Percentiles rank a stretch among this genome's conserved stretches.
phyloP scores from a whole-genome alignment of 1,139 yeast species.

The Blastobotrys raffinosifermentans region DNA sequence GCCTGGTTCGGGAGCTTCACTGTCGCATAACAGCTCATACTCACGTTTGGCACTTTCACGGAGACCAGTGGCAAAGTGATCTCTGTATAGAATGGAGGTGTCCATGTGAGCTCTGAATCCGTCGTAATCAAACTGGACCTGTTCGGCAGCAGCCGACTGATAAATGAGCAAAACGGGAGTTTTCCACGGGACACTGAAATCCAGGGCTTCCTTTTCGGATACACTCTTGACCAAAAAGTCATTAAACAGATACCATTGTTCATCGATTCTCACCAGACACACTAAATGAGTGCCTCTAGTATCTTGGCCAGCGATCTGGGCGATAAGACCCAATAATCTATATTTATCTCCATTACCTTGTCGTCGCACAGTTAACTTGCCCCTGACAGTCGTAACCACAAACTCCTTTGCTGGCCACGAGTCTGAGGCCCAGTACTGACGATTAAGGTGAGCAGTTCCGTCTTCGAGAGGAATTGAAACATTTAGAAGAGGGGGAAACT shows the following conservation, averaged over 20 bases:
- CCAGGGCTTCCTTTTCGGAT: slow-evolving; percentile 61
- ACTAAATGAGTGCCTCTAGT: slow-evolving; percentile 32
- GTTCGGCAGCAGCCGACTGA: slow-evolving; percentile 37
- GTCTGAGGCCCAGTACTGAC: slow-evolving; percentile 15
- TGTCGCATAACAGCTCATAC: slow-evolving; percentile 55
- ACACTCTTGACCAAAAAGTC: slow-evolving; percentile 85
- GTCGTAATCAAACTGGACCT: slow-evolving; percentile 37
- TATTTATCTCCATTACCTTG: slow-evolving; percentile 21
- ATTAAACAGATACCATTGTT: slow-evolving; percentile 78
- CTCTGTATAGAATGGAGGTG: slow-evolving; percentile 62
- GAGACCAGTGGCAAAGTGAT: slow-evolving; percentile 68
- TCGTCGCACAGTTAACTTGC: slow-evolving; percentile 12
- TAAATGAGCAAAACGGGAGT: slow-evolving; percentile 72
- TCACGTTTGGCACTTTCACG: slow-evolving; percentile 56
- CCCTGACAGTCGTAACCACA: slow-evolving; percentile 12
- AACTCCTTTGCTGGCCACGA: slow-evolving; percentile 23
- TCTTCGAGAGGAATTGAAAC: slow-evolving; percentile 33
- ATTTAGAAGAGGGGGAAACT: slow-evolving; percentile 62
- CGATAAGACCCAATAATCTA: slow-evolving; percentile 33
- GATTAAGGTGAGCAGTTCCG: slow-evolving; percentile 4
- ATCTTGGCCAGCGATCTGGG: slow-evolving; percentile 31
- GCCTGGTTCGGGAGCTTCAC: slow-evolving; percentile 71
- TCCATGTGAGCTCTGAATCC: slow-evolving; percentile 45
- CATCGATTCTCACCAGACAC: slow-evolving; percentile 39
- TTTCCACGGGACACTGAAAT: slow-evolving; percentile 73